These are phyloP conservation scores for Aureobasidium musti DNA, from an alignment of 2,329 filamentous ascomycete species.

Conservation along the genomic window DNA sequence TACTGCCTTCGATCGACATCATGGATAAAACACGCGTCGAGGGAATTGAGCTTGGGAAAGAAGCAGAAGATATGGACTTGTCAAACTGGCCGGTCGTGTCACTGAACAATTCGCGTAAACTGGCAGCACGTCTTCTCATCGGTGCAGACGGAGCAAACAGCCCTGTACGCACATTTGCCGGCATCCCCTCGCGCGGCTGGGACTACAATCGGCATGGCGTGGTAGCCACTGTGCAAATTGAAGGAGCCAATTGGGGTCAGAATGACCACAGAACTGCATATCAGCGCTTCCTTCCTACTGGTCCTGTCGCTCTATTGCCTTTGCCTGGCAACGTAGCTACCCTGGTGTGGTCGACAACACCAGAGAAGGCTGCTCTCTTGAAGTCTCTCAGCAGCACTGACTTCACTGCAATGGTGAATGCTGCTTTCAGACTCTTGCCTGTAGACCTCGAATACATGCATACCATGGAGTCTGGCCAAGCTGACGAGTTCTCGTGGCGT, in stretches of 20 bases:
- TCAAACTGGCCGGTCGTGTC: conserved; percentile 84
- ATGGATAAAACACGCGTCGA: conserved; percentile 78
- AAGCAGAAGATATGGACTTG: conserved; percentile 66
- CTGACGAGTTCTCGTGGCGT: conserved; percentile 83
- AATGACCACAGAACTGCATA: conserved; percentile 66
- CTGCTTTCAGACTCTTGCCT: conserved; percentile 79
- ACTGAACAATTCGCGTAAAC: conserved; percentile 62
- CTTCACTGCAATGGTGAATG: conserved; percentile 87
- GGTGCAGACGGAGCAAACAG: conserved; percentile 95
- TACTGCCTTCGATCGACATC: conserved; percentile 56
- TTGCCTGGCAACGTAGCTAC: conserved; percentile 80
- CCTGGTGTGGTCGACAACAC: conserved; percentile 92
- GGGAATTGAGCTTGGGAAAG: conserved; percentile 72
- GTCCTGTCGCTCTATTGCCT: conserved; percentile 87
- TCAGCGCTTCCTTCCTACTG: conserved; percentile 90
- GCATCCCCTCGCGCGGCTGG: conserved; percentile 84
- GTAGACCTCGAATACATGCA: conserved; percentile 85
- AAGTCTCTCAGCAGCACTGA: conserved; percentile 72
- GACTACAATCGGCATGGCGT: conserved; percentile 90
- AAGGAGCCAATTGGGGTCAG: conserved; percentile 50
- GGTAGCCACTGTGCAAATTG: conserved; percentile 80
- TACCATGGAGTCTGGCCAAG: conserved; percentile 53
- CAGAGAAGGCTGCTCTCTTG: conserved; percentile 72
- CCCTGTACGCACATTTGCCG: conserved; percentile 85
- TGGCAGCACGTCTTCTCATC: conserved; percentile 81